Conservation (phyloP, 2,329 filamentous ascomycete species). For the Niveomyces coronatus region DNA sequence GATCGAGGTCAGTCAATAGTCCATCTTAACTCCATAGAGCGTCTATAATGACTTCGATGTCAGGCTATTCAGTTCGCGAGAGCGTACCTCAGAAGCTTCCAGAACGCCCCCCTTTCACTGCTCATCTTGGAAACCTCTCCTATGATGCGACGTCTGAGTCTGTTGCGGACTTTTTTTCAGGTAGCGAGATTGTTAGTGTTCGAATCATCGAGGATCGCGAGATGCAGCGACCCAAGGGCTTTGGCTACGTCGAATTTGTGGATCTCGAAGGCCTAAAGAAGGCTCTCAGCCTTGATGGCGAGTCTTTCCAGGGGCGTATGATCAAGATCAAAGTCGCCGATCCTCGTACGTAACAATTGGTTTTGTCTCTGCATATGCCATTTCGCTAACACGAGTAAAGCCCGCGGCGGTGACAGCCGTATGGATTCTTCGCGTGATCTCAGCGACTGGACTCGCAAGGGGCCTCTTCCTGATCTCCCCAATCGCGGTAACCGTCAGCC, state of each 20-base stretch:
- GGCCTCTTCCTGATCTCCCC: slow-evolving; percentile 69
- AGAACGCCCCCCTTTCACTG: slow-evolving; percentile 86
- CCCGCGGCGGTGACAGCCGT: slow-evolving; percentile 63
- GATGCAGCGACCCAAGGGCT: slow-evolving; percentile 89
- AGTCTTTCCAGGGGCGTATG: slow-evolving; percentile 75
- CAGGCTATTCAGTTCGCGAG: slow-evolving; percentile 58
- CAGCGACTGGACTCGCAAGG: slow-evolving; percentile 86
- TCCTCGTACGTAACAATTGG: slow-evolving; percentile 75
- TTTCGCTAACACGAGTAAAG: slow-evolving; percentile 40
- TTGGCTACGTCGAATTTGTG: slow-evolving; percentile 93
- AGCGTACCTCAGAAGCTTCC: slow-evolving; percentile 65
- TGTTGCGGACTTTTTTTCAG: slow-evolving; percentile 75
- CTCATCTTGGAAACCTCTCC: slow-evolving; percentile 91
- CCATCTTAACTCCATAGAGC: not conserved
- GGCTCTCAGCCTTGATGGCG: slow-evolving; percentile 73
- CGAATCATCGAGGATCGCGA: slow-evolving; percentile 96
- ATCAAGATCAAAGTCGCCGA: slow-evolving; percentile 94
- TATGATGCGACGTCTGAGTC: slow-evolving; percentile 84
- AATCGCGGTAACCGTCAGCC: slow-evolving; percentile 35
- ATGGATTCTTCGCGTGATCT: slow-evolving; percentile 65
- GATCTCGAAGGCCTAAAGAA: slow-evolving; percentile 83
- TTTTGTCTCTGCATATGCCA: not conserved
- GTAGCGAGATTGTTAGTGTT: slow-evolving; percentile 78
- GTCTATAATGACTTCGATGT: slow-evolving; percentile 15
- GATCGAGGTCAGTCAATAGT: slow-evolving; percentile 32